Conservation (phyloP, 371 early-diverging fungal species). For the Entomophthora muscae region DNA sequence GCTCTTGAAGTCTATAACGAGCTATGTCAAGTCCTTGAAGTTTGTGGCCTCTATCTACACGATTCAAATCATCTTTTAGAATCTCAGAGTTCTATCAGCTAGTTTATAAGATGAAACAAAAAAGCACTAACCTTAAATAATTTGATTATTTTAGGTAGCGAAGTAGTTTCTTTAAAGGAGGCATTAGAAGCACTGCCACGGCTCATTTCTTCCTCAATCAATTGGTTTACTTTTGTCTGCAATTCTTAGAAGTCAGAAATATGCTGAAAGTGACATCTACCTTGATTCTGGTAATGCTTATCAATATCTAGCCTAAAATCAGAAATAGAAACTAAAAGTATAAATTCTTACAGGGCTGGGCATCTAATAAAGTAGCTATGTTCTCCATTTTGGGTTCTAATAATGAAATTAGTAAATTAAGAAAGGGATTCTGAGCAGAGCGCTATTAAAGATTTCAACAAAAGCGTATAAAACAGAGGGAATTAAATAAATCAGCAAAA, state of each 20-base stretch:
- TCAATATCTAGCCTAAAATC: constrained; percentile 1
- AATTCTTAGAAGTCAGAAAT: neutral
- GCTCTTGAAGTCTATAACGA: constrained; percentile 1
- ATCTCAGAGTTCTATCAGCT: neutral
- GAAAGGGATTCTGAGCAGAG: too few species aligned
- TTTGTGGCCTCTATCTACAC: constrained; percentile 1
- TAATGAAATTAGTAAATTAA: too few species aligned
- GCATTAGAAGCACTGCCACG: neutral
- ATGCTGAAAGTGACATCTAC: neutral
- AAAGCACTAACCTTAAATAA: neutral
- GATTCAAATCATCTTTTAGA: neutral
- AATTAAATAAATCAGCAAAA: too few species aligned
- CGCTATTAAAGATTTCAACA: too few species aligned
- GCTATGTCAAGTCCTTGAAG: neutral
- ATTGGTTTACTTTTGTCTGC: neutral
- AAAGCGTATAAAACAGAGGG: too few species aligned
- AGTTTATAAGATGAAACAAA: neutral
- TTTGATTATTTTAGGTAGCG: neutral
- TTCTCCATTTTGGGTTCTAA: too few species aligned
- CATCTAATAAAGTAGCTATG: neutral
- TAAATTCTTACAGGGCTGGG: neutral
- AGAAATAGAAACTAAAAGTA: neutral
- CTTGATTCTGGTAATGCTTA: constrained; percentile 1
- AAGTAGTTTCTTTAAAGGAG: neutral
- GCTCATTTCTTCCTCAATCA: constrained; percentile 2